These are phyloP conservation scores for Ophiostoma montium DNA, from an alignment of 2,329 filamentous ascomycete genomes.

Conservation along the genomic window DNA sequence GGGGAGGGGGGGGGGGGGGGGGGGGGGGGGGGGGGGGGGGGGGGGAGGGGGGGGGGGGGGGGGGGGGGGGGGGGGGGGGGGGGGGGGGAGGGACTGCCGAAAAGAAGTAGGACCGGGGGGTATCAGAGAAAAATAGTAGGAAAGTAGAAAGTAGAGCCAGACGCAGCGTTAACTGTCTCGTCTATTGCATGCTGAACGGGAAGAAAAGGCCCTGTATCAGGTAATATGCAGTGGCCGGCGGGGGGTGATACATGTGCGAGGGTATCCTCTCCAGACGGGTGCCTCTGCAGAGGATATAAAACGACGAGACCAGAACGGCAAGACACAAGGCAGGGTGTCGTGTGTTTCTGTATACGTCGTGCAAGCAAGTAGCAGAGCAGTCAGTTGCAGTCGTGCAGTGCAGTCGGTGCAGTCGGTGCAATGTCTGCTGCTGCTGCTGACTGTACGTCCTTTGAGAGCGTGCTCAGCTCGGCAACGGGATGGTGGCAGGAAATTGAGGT, in stretches of 20 bases:
- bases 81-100: no score
- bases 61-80: no score
- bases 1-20: no score
- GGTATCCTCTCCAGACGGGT: background rate
- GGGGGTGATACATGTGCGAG: constrained; percentile 3
- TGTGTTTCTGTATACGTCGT: constrained; percentile 1
- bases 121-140: no score
- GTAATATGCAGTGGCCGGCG: constrained; percentile 3
- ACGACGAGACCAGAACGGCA: background rate
- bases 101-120: background rate
- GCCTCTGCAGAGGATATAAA: background rate
- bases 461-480: no score
- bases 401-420: no score
- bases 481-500: background rate
- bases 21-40: no score
- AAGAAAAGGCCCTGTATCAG: background rate
- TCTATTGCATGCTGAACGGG: constrained; percentile 3
- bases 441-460: no score
- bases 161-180: background rate
- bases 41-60: no score
- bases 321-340: background rate
- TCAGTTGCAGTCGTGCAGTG: no score
- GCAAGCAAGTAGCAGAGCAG: background rate
- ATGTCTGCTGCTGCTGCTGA: background rate
- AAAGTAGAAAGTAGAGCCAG: background rate